These are phyloP conservation scores for Solanum corneliomulleri DNA, from an alignment of 257 asterid species.

Conservation along the genomic window DNA sequence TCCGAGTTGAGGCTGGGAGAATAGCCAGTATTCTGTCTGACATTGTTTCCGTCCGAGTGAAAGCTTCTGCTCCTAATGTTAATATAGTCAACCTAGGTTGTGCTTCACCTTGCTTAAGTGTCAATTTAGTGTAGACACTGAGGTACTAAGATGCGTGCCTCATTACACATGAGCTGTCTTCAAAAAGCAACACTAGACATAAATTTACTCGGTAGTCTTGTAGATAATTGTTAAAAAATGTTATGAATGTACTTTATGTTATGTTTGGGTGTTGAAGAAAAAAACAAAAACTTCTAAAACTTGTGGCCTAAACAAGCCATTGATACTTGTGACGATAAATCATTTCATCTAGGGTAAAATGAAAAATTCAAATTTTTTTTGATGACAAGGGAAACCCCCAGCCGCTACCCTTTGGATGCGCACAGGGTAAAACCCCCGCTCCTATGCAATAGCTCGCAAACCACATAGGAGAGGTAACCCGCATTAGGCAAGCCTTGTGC, in stretches of 20 bases:
- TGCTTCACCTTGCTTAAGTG: not conserved
- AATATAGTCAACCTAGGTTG: not conserved
- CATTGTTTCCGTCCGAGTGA: not conserved
- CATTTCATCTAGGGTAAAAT: not conserved
- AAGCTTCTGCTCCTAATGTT: not conserved
- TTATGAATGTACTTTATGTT: not conserved
- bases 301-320: not conserved
- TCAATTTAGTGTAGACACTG: not conserved
- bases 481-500: no score
- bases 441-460: no score
- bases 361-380: not conserved
- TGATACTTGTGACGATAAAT: not conserved
- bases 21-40: not conserved
- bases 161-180: not conserved
- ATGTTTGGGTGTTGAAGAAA: not conserved
- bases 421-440: no score
- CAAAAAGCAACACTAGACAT: not conserved
- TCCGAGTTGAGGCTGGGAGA: not conserved
- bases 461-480: no score
- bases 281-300: not conserved
- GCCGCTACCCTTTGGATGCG: no score
- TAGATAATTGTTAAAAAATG: not conserved
- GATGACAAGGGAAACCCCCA: no score
- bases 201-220: not conserved
- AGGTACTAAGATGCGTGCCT: not conserved